These are phyloP conservation scores for Helenozyma baotianmanensis DNA, from an alignment of 805 yeast genomes.

Conservation along the genomic window DNA sequence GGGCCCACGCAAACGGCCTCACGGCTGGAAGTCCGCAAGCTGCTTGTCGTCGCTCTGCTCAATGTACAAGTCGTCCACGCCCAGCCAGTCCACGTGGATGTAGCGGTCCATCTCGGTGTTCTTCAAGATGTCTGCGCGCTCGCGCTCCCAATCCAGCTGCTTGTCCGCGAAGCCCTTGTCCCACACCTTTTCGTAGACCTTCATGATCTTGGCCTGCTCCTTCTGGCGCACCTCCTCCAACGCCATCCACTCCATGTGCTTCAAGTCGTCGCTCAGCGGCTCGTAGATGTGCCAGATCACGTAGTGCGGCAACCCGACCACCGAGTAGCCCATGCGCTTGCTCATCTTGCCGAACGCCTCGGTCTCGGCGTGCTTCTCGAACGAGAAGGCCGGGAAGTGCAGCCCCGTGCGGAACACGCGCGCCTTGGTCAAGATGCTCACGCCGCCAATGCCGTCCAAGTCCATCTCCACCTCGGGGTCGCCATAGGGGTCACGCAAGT, in stretches of 20 bases:
- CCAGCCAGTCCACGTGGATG: constrained; percentile 67
- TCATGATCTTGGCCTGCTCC: constrained; percentile 59
- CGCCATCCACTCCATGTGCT: constrained; percentile 87
- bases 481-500: constrained; percentile 90
- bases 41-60: constrained; percentile 29
- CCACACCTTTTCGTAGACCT: constrained; percentile 69
- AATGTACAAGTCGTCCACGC: constrained; percentile 44
- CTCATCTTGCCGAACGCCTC: constrained; percentile 94
- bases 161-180: constrained; percentile 75
- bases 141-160: constrained; percentile 65
- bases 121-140: constrained; percentile 65
- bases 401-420: constrained; percentile 82
- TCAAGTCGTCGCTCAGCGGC: constrained; percentile 88
- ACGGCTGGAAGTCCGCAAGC: constrained; percentile 41
- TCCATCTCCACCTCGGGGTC: constrained; percentile 92
- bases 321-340: constrained; percentile 80
- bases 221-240: constrained; percentile 64
- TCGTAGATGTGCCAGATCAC: constrained; percentile 89
- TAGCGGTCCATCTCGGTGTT: constrained; percentile 64
- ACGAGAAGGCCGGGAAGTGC: constrained; percentile 95
- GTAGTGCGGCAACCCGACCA: constrained; percentile 88
- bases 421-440: constrained; percentile 85
- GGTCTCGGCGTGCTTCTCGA: constrained; percentile 94
- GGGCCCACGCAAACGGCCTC: too few species aligned
- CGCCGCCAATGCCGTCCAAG: constrained; percentile 97